Evolutionary conservation across 805 yeast genomes (phyloP).

Genomic region (Candida andamanensis): DNA sequence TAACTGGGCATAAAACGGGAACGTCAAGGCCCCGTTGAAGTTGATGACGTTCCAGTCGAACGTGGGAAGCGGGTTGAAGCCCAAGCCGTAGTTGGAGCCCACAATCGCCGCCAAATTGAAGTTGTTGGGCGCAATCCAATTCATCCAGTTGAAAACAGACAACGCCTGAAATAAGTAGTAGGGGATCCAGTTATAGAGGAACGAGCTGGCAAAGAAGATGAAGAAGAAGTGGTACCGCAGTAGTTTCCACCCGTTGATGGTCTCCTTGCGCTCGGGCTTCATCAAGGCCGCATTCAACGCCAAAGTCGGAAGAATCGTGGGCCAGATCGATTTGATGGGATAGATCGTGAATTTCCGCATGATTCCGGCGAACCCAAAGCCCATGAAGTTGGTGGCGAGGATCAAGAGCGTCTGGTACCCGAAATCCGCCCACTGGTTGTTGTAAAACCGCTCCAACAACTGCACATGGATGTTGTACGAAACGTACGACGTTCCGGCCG

Average conservation of each 20-base stretch:
- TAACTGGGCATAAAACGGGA: conserved; percentile 21
- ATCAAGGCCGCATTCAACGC: conserved; percentile 25
- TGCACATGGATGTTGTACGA: conserved; percentile 20
- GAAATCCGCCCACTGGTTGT: conserved; percentile 20
- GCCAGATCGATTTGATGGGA: conserved; percentile 52
- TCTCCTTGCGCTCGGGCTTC: conserved; percentile 20
- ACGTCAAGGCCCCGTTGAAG: conserved; percentile 13
- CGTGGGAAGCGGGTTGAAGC: conserved; percentile 25
- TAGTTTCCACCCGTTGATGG: conserved; percentile 28
- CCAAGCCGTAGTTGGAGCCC: conserved; percentile 23
- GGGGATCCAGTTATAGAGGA: conserved; percentile 27
- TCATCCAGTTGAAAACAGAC: conserved; percentile 26
- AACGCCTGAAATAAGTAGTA: conserved; percentile 21
- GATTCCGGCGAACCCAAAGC: conserved; percentile 27
- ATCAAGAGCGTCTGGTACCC: conserved; percentile 22
- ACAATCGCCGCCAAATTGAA: conserved; percentile 19
- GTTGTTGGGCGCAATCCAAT: conserved; percentile 26
- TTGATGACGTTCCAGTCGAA: conserved; percentile 24
- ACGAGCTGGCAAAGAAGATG: conserved; percentile 21
- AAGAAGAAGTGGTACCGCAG: conserved; percentile 27
- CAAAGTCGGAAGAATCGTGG: conserved; percentile 27
- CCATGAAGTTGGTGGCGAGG: conserved; percentile 23
- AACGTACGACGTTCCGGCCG: conserved; percentile 19
- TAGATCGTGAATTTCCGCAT: conserved; percentile 38
- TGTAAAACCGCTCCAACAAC: conserved; percentile 17